phyloP scores from a whole-genome alignment of 2,329 filamentous ascomycete species.

The Sporothrix variecibatus region DNA sequence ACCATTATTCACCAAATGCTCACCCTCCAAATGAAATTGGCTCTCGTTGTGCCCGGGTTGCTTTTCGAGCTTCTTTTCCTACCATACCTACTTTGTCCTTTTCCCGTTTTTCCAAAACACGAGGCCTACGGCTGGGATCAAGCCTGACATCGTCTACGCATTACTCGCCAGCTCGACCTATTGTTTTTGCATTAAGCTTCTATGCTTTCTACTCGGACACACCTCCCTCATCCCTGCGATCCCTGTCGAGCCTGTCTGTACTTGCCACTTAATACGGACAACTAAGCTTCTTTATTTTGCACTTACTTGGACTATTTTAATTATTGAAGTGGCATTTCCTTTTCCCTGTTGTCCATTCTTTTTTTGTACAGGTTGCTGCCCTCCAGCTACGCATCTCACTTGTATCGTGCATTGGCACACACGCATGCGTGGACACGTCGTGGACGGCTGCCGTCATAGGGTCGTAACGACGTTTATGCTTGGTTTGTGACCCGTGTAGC shows the following conservation, averaged over 20 bases:
- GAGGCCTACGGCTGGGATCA: not conserved
- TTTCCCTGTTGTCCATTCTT: not conserved
- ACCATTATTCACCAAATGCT: not conserved
- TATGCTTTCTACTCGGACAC: not conserved
- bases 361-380: not conserved
- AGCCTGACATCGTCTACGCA: not conserved
- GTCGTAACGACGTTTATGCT: slow-evolving; percentile 6
- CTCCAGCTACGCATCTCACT: not conserved
- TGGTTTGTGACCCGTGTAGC: slow-evolving; percentile 2
- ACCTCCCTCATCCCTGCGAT: not conserved
- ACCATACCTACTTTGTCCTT: not conserved
- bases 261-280: not conserved
- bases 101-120: not conserved
- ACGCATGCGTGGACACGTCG: not conserved
- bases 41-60: not conserved
- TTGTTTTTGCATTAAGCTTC: not conserved
- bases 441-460: slow-evolving; percentile 11
- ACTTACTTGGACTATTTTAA: not conserved
- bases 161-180: not conserved
- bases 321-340: not conserved
- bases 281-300: not conserved
- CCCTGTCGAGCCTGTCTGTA: too few relatives aligned
- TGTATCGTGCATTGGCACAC: not conserved
- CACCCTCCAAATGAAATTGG: not conserved
- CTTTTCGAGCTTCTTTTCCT: not conserved